phyloP scores from a whole-genome alignment of 2,329 filamentous ascomycete species.

The Botrytis elliptica region DNA sequence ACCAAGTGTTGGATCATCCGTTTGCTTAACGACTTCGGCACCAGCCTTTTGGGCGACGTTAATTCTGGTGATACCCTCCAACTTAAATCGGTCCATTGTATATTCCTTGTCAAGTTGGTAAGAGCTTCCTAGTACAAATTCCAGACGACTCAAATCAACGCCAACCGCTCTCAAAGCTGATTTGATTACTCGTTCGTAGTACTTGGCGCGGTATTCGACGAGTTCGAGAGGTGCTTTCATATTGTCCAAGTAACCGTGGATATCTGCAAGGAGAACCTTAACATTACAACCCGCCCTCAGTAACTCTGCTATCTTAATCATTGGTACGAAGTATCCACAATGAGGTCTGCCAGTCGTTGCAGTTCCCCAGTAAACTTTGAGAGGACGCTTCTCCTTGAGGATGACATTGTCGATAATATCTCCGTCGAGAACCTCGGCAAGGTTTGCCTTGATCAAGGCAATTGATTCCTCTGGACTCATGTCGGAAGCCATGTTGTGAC shows the following conservation, averaged over 20 bases:
- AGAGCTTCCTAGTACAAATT: conserved; percentile 79
- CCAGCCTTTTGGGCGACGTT: conserved; percentile 76
- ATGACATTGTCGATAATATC: conserved; percentile 77
- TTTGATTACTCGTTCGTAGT: conserved; percentile 77
- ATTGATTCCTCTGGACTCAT: conserved; percentile 59
- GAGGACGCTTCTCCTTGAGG: conserved; percentile 65
- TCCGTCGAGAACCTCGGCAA: conserved; percentile 78
- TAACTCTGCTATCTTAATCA: conserved; percentile 86
- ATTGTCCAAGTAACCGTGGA: conserved; percentile 79
- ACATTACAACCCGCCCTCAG: conserved; percentile 81
- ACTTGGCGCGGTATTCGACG: conserved; percentile 73
- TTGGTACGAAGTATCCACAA: conserved; percentile 77
- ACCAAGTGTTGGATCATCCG: conserved; percentile 68
- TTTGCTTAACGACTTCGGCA: conserved; percentile 81
- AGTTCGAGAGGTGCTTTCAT: conserved; percentile 87
- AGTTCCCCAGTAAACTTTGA: conserved; percentile 86
- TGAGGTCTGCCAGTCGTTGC: conserved; percentile 67
- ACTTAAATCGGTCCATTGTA: conserved; percentile 82
- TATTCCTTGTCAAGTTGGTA: conserved; percentile 77
- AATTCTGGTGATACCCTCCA: conserved; percentile 47
- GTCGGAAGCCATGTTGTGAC: conserved; percentile 30
- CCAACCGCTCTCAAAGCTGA: conserved; percentile 55
- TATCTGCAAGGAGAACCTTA: conserved; percentile 66
- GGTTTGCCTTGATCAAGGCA: conserved; percentile 74
- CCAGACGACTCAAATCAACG: conserved; percentile 71